Evolutionary conservation across 176 grass and related monocot species (phyloP), one percentile per base, ranked within the genome.

Genomic region (Phoenix roebelenii): DNA sequence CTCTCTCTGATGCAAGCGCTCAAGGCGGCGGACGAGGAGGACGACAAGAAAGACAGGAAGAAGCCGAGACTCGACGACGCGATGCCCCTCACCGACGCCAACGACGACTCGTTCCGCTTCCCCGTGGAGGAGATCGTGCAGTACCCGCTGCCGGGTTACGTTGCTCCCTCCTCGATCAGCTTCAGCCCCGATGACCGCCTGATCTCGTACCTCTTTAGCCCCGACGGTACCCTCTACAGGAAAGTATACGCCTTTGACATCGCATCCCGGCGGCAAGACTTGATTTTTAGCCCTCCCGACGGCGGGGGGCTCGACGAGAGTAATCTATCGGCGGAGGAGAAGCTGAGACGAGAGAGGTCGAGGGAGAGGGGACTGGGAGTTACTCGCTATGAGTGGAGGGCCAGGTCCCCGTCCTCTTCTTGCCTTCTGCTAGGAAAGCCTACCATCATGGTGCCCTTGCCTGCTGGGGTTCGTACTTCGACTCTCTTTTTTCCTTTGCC

Each of bases 351-450:
- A 17, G 93, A 98, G 87, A 72, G 93, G 49, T 70, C 84, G 14
- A 70, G 93, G 66, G 93, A 98, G 62, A 79, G 84, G n/a, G 93
- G 93, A 30, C 85, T 98, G 22, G 93, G 93, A 51, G 88, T 98
- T 35, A 92, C 93, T 0, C 79, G 82, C 4, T 98, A 92, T 62
- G 84, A 98, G 72, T 98, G 93, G 93, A 78, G 85, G 4, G 59
- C 76, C 16, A 75, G 76, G 3, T 63, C 55, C 16, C 61, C 80
- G 3, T 65, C 68, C 6, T 58, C 62, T 12, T 30, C 60, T 18
- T 59, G 73, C 4, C 74, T 65, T 23, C 5, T 51, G 12, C 18
- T 28, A 3, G 26, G 2, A n/a, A 82, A 81, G 12, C 62, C 73
- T 5, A 82, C 84, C 76, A 89, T 98, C 71, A 66, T 98, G 22